Evolutionary conservation across 257 asterid species (phyloP), one percentile per base, ranked within the genome.

Genomic region (Striga asiatica): DNA sequence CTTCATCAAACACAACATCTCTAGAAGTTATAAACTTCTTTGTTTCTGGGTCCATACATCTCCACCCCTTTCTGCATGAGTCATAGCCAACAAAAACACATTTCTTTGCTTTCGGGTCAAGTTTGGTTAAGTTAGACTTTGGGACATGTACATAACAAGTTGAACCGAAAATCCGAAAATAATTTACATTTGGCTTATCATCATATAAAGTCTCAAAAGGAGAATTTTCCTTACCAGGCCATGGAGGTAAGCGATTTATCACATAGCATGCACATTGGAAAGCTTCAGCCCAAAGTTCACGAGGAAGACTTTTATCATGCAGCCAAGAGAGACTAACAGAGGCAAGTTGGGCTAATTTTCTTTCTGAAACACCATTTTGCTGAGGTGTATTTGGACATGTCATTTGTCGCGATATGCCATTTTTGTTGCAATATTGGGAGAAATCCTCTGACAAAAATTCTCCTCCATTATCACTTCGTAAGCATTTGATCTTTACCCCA

Each of bases 361-460:
- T n/a, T n/a, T n/a, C n/a, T n/a, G n/a, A n/a, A n/a, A n/a, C n/a
- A n/a, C n/a, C n/a, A n/a, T n/a, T n/a, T n/a, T 59, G 52, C 13
- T 57, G 52, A 5, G 64, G 64, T 13, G 66, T 49, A 7, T 60
- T 49, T 3, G 66, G 58, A 49, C 50, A 60, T 20, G 58, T 60
- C 58, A 49, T 60, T 60, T 49, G 58, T 9, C 34, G 4, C 17
- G 3, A 8, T 32, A 48, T 60, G 11, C 39, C 58, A 31, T 35
- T n/a, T 1, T 19, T 18, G 0, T 49, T 29, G 12, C 50, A 60
- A 22, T 19, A 49, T 18, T 32, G 17, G 22, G 49, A 51, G 50
- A 51, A 50, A 6, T 61, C 53, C n/a, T 3, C 22, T 14, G 21
- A 59, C 65, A 57, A 38, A 24, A 14, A 41, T 17, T 66, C 1